Base-by-base conservation (phyloP, 345 rosid species). In the Excoecaria agallocha region DNA sequence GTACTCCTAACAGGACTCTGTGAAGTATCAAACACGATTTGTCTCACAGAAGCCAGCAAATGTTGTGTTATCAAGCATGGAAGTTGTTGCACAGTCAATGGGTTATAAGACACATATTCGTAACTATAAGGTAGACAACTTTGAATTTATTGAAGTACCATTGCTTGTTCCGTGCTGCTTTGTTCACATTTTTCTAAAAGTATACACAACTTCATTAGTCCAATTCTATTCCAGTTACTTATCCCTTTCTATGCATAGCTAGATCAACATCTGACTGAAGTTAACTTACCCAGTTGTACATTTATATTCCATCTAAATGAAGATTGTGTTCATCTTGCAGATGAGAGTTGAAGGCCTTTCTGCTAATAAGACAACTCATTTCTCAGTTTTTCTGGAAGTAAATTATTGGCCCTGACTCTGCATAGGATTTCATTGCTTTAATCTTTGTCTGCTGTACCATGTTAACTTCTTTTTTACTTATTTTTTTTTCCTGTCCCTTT, bases 51-150 rank as follows among this genome's bases (percentile, higher is more conserved):
- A 82, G 85, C 98, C 99, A 63, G 93, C 95, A 79, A 90, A 80
- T 61, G 97, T 94, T 75, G 90, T 87, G 63, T 88, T 94, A 50
- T 92, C 96, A 68, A 94, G 91, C 81, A 90, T 94, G 98, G 99
- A 94, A 89, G 98, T 94, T 59, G 97, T 94, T 74, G 91, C 98
- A 7, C 99, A 94, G 72, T 94, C 99, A 71, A 92, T 94, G 99
- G 98, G 99, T 10, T 94, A 85, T 72, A 92, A 94, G 84, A 94
- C 99, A 0, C 99, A 94, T 65, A 94, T 94, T 72, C 97, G 98
- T 39, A 94, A 94, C 72, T 94, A 86, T 81, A 92, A 92, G 93
- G 99, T 92, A 74, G 81, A 85, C 7, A 19, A 15, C 48, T 60
- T 49, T 19, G 54, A 30, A 19, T 45, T 46, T 49, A 24, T 7